Percentiles rank a stretch among this genome's conserved stretches.
Evolutionary conservation across 2,329 filamentous ascomycete genomes (phyloP).

Genomic region (Bretziella fagacearum): DNA sequence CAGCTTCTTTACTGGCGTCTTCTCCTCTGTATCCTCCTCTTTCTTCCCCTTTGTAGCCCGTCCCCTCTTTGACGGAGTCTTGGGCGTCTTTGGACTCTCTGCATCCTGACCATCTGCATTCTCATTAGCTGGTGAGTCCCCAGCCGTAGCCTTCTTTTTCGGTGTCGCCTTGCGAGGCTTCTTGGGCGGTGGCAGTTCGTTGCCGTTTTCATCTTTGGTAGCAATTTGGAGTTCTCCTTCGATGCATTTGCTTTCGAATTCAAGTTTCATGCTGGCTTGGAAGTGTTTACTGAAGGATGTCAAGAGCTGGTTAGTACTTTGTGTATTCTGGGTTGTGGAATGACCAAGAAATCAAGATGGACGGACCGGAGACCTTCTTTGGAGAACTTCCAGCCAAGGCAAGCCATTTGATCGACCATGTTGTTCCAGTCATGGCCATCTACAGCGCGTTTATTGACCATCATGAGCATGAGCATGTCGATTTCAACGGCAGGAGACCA

Average conservation of each 20-base stretch:
- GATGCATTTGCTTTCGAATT: neutral
- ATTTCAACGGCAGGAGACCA: too few species aligned
- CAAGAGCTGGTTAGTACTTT: neutral
- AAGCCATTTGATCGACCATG: neutral
- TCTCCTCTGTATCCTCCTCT: neutral
- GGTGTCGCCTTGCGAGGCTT: neutral
- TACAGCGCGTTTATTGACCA: too few species aligned
- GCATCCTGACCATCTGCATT: neutral
- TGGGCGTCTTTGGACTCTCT: neutral
- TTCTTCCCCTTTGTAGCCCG: neutral
- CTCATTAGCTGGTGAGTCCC: too few species aligned
- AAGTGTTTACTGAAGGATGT: neutral
- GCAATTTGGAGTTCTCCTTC: neutral
- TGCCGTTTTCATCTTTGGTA: neutral
- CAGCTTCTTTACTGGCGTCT: too few species aligned
- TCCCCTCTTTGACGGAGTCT: neutral
- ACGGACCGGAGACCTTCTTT: conserved; percentile 1
- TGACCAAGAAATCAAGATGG: neutral
- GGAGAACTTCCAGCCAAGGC: neutral
- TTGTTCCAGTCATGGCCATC: too few species aligned
- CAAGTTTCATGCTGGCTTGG: conserved; percentile 1
- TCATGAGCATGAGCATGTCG: too few species aligned
- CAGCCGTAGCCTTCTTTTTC: neutral
- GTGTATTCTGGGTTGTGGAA: neutral
- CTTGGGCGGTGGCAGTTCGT: too few species aligned